Evolutionary conservation across 2,329 filamentous ascomycete genomes (phyloP).

Genomic region (Beauveria australis): DNA sequence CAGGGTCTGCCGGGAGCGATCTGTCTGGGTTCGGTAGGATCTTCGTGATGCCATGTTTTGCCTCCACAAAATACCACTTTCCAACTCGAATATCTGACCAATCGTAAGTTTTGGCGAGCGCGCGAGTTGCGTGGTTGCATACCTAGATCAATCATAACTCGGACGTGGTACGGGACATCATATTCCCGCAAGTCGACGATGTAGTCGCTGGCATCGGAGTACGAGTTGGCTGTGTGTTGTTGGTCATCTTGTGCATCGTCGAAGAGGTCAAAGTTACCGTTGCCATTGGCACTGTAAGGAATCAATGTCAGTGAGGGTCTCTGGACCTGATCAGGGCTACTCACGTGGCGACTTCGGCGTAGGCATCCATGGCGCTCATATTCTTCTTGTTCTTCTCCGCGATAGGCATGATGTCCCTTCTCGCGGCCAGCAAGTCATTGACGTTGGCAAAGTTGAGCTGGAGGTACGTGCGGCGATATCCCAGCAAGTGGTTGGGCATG

Average conservation of each 20-base stretch:
- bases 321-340: conserved; percentile 21
- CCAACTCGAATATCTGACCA: conserved; percentile 78
- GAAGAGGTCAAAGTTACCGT: conserved; percentile 87
- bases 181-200: conserved; percentile 99
- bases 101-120: neutral
- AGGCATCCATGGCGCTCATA: conserved; percentile 94
- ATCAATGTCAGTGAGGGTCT: conserved; percentile 12
- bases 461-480: conserved; percentile 81
- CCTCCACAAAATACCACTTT: conserved; percentile 94
- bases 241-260: conserved; percentile 78
- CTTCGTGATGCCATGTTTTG: conserved; percentile 82
- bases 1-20: conserved; percentile 82
- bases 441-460: conserved; percentile 85
- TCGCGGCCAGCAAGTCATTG: conserved; percentile 72
- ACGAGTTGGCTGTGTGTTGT: conserved; percentile 64
- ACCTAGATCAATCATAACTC: conserved; percentile 95
- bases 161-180: conserved; percentile 97
- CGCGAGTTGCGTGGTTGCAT: conserved; percentile 10
- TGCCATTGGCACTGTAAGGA: conserved; percentile 42
- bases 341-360: conserved; percentile 88
- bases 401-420: conserved; percentile 77
- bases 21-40: conserved; percentile 80
- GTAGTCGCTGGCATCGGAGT: conserved; percentile 88
- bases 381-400: conserved; percentile 96
- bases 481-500: conserved; percentile 92